These are phyloP conservation scores for Aphanomyces cochlioides DNA, from an alignment of 352 stramenopile genomes.

Conservation along the genomic window DNA sequence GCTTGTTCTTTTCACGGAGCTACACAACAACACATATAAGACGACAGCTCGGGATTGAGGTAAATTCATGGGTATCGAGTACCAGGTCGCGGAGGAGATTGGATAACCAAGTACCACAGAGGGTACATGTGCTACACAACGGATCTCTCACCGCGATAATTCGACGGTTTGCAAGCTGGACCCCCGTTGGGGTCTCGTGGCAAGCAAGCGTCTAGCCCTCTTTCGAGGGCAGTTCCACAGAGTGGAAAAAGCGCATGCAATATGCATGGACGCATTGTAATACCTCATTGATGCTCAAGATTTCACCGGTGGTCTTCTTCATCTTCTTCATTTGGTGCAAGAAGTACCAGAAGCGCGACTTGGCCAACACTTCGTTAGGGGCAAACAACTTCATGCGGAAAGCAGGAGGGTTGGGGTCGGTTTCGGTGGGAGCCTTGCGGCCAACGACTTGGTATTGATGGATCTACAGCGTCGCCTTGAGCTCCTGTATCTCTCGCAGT, in stretches of 20 bases:
- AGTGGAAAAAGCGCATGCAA: conserved; percentile 1
- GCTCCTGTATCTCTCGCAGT: not conserved
- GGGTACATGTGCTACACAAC: conserved; percentile 22
- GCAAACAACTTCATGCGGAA: conserved; percentile 99
- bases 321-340: conserved; percentile 99
- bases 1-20: conserved; percentile 97
- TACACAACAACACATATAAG: conserved; percentile 36
- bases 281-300: conserved; percentile 98
- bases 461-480: conserved; percentile 58
- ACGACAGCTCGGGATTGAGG: conserved; percentile 3
- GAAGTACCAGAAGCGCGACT: conserved; percentile 99
- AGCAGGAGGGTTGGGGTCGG: conserved; percentile 96
- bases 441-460: conserved; percentile 99
- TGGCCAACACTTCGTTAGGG: conserved; percentile 95
- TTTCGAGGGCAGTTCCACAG: conserved; percentile 35
- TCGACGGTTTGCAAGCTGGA: conserved; percentile 85
- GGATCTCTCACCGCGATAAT: conserved; percentile 36
- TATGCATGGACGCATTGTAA: conserved; percentile 34
- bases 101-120: conserved; percentile 3
- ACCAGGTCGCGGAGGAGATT: conserved; percentile 16
- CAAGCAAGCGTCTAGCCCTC: conserved; percentile 67
- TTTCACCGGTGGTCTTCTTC: conserved; percentile 99
- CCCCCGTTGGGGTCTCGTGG: conserved; percentile 64
- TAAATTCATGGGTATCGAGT: not conserved
- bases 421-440: conserved; percentile 97